phyloP scores from a whole-genome alignment of 768 basidiomycete species.

The Suillus spraguei region DNA sequence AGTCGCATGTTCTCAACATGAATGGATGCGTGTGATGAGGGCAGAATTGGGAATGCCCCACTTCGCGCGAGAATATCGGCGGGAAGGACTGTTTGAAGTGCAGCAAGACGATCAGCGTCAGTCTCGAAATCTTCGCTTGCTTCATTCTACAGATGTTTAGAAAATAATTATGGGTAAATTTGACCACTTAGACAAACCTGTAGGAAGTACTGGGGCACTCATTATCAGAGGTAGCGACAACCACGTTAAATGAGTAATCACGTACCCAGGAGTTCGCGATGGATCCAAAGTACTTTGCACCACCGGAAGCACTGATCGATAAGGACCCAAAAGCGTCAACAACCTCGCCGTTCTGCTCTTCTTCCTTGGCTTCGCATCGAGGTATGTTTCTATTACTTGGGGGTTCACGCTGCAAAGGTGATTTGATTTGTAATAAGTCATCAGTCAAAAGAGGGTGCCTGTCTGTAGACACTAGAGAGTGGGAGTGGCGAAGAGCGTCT shows the following conservation, averaged over 20 bases:
- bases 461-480: constrained; percentile 58
- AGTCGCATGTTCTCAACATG: constrained; percentile 49
- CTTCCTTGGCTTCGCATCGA: constrained; percentile 52
- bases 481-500: constrained; percentile 63
- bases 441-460: constrained; percentile 70
- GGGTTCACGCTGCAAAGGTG: constrained; percentile 72
- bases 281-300: constrained; percentile 75
- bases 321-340: constrained; percentile 82
- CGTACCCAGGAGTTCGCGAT: constrained; percentile 79
- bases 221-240: constrained; percentile 16
- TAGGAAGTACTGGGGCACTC: constrained; percentile 60
- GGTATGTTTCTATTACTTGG: constrained; percentile 41
- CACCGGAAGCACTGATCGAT: constrained; percentile 71
- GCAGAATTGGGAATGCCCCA: constrained; percentile 63
- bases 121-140: constrained; percentile 53
- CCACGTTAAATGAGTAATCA: constrained; percentile 12
- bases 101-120: constrained; percentile 47
- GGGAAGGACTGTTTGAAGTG: constrained; percentile 58
- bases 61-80: constrained; percentile 65
- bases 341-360: constrained; percentile 65
- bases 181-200: constrained; percentile 49
- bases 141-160: constrained; percentile 52
- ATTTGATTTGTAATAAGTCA: constrained; percentile 74
- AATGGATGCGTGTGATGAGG: constrained; percentile 39
- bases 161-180: constrained; percentile 6